Conservation (phyloP, 2,329 filamentous ascomycete genomes). For the Waltergamsia citrina region DNA sequence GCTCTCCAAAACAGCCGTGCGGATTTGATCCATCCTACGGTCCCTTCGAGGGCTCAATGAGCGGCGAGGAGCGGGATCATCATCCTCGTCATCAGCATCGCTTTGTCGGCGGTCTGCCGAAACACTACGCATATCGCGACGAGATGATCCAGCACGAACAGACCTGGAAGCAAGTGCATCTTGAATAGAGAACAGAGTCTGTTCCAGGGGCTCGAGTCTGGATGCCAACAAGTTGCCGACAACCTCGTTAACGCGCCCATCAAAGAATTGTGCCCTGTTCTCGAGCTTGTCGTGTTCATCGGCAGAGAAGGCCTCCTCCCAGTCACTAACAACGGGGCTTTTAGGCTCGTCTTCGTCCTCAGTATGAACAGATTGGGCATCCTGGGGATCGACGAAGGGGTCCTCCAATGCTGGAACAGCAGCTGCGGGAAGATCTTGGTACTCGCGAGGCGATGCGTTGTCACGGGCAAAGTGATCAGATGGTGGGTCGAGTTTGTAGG, state of each 20-base stretch:
- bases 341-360: slow-evolving; percentile 30
- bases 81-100: slow-evolving; percentile 91
- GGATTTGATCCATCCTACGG: slow-evolving; percentile 75
- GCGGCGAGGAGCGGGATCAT: slow-evolving; percentile 55
- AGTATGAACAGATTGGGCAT: slow-evolving; percentile 36
- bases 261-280: slow-evolving; percentile 78
- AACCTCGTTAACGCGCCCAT: slow-evolving; percentile 78
- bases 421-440: background rate
- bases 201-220: slow-evolving; percentile 72
- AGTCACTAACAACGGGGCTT: slow-evolving; percentile 71
- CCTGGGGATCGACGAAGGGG: slow-evolving; percentile 44
- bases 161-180: slow-evolving; percentile 52
- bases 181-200: slow-evolving; percentile 68
- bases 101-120: slow-evolving; percentile 69
- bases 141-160: slow-evolving; percentile 44
- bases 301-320: slow-evolving; percentile 79
- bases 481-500: slow-evolving; percentile 39
- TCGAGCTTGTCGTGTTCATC: slow-evolving; percentile 78
- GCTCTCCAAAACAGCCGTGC: slow-evolving; percentile 62
- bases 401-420: slow-evolving; percentile 42
- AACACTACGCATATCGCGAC: slow-evolving; percentile 52
- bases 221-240: slow-evolving; percentile 70
- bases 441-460: slow-evolving; percentile 46
- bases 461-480: slow-evolving; percentile 51
- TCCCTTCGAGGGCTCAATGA: slow-evolving; percentile 72